Conservation (phyloP, 345 rosid species). For the Garcia nutans region DNA sequence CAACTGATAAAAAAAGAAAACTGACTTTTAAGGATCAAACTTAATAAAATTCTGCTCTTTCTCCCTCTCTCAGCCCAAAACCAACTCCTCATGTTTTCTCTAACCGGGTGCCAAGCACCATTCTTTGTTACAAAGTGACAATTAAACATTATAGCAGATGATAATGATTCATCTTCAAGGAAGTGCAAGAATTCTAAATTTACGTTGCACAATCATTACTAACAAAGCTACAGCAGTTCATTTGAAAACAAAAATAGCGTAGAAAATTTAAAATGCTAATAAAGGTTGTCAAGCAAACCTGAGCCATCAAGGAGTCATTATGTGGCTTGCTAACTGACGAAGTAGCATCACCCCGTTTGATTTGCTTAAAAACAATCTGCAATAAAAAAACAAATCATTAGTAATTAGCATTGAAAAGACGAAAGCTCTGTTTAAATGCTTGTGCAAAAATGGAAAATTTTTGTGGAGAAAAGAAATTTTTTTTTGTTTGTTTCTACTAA, state of each 20-base stretch:
- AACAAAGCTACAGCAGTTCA: background rate
- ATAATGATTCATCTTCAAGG: background rate
- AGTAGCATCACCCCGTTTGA: conserved; percentile 53
- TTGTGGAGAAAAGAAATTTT: too few relatives aligned
- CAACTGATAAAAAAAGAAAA: background rate
- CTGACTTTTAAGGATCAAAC: background rate
- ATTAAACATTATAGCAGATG: background rate
- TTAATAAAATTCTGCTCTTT: background rate
- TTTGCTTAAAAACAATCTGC: conserved; percentile 61
- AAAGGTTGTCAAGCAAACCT: conserved; percentile 48
- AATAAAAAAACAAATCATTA: conserved; percentile 9
- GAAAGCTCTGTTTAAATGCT: too few relatives aligned
- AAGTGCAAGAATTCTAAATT: background rate
- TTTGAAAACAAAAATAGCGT: background rate
- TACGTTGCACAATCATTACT: background rate
- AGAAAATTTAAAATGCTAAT: conserved; percentile 1
- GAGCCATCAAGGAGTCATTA: conserved; percentile 62
- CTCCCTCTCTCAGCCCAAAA: background rate
- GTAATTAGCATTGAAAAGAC: conserved; percentile 7
- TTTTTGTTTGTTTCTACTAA: too few relatives aligned
- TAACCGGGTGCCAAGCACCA: too few relatives aligned
- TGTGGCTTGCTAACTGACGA: conserved; percentile 57
- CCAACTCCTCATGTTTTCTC: too few relatives aligned
- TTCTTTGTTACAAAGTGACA: background rate
- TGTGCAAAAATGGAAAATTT: background rate